These are phyloP conservation scores for Arabis hirsuta DNA, from an alignment of 345 rosid species.

Conservation along the genomic window DNA sequence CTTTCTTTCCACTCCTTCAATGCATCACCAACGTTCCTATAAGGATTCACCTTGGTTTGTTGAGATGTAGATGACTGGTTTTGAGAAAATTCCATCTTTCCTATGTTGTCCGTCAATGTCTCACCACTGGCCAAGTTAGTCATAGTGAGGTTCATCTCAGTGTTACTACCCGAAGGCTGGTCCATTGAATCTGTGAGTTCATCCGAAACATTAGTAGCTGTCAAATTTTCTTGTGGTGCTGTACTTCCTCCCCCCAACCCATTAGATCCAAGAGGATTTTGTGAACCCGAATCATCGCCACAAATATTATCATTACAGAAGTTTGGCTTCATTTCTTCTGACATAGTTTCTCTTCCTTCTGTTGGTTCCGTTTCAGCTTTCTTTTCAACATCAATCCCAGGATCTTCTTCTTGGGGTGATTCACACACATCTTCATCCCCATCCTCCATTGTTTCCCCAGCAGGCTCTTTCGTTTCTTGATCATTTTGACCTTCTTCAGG, in stretches of 20 bases:
- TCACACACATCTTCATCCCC: constrained; percentile 49
- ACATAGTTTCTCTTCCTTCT: constrained; percentile 43
- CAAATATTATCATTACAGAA: constrained; percentile 47
- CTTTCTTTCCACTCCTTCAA: constrained; percentile 94
- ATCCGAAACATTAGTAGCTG: constrained; percentile 47
- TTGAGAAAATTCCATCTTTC: constrained; percentile 49
- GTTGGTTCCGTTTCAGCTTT: constrained; percentile 47
- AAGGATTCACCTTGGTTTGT: constrained; percentile 71
- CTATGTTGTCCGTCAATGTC: constrained; percentile 53
- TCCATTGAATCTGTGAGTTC: constrained; percentile 56
- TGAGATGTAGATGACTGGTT: constrained; percentile 53
- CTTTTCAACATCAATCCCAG: constrained; percentile 50
- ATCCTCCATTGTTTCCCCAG: constrained; percentile 54
- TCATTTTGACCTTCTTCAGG: constrained; percentile 48
- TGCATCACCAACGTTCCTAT: constrained; percentile 84
- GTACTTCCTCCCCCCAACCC: constrained; percentile 52
- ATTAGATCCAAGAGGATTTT: constrained; percentile 52
- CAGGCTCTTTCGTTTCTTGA: constrained; percentile 46
- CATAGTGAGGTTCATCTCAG: constrained; percentile 57
- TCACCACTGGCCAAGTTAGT: constrained; percentile 56
- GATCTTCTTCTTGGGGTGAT: constrained; percentile 50
- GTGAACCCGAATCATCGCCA: constrained; percentile 58
- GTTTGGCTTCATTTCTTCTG: constrained; percentile 51
- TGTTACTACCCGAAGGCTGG: constrained; percentile 54
- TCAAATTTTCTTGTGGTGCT: constrained; percentile 55